Evolutionary conservation across 768 basidiomycete species (phyloP), one percentile per base, ranked within the genome.

Genomic region (Clavaria fumosa): DNA sequence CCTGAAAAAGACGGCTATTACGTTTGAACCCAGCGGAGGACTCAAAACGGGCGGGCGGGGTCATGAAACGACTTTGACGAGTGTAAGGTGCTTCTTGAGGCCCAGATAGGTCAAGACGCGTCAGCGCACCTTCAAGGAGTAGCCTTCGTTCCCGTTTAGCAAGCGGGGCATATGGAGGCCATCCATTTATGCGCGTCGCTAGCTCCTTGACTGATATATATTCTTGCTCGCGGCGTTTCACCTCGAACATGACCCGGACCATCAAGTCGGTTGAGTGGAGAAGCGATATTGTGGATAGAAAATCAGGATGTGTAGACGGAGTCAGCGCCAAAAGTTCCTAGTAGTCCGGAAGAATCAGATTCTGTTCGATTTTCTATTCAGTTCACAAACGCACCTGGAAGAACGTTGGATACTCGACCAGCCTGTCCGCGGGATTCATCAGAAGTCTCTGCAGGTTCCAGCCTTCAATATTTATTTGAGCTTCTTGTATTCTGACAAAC

Each of bases 141-240:
- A 93, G 61, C 27, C 76, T 61, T n/a, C 90, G 69, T 41, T 83
- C 83, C 28, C 86, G 65, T 20, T 62, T 64, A 1, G 79, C 77
- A 1, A 93, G 63, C 17, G 62, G 67, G 1, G 62, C 56, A 1
- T 62, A 50, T 1, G 66, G 53, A 1, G 74, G 66, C 3, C 83
- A 51, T 1, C 79, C 79, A 17, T 67, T 60, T 43, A 91, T 70
- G 0, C 69, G 66, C 4, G 57, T 52, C 10, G 72, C 58, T 14
- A 85, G 63, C 14, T 64, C 55, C 51, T 80, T 81, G 23, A 84
- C 61, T 24, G 72, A 55, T n/a, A 76, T 74, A 50, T 90, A 85
- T 43, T 88, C 84, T 36, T 89, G 84, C 53, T 91, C 88, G 14
- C 84, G 70, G 7, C 68, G 56, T 50, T 90, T 89, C 44, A 91